A percentile compares a stretch with the other conserved stretches of the same genome.
Evolutionary conservation across 257 asterid genomes (phyloP).

Genomic region (Nicotiana attenuata): DNA sequence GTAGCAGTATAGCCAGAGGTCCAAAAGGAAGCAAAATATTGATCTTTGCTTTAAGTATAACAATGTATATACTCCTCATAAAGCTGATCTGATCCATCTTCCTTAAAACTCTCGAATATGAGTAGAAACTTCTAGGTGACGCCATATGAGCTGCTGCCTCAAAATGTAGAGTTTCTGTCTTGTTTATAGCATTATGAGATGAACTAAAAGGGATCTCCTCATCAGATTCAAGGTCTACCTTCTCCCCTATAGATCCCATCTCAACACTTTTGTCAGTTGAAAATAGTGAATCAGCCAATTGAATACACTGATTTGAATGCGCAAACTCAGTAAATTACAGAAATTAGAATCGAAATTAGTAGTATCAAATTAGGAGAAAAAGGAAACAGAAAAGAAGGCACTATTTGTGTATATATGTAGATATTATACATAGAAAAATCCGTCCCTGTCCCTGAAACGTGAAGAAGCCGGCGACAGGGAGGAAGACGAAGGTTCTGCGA

Average conservation of each 20-base stretch:
- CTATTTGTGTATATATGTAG: too few species aligned
- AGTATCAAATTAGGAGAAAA: not conserved
- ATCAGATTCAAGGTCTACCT: slow-evolving; percentile 56
- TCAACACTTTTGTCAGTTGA: not conserved
- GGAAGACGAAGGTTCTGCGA: not conserved
- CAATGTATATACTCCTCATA: slow-evolving; percentile 60
- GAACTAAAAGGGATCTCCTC: slow-evolving; percentile 49
- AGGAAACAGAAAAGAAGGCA: too few species aligned
- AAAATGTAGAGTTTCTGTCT: slow-evolving; percentile 39
- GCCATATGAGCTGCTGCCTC: slow-evolving; percentile 38
- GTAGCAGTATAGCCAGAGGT: slow-evolving; percentile 70
- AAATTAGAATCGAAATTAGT: not conserved
- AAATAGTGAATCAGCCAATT: not conserved
- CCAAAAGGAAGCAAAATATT: slow-evolving; percentile 81
- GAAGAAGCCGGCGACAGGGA: slow-evolving; percentile 5
- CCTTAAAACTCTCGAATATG: slow-evolving; percentile 33
- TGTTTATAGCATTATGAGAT: slow-evolving; percentile 27
- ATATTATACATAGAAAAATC: not conserved
- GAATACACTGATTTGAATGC: not conserved
- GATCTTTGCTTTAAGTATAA: slow-evolving; percentile 72
- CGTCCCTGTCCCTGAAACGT: not conserved
- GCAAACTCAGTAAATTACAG: not conserved
- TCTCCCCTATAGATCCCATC: slow-evolving; percentile 35
- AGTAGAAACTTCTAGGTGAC: slow-evolving; percentile 34
- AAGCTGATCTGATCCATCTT: slow-evolving; percentile 40